Conservation (phyloP, 2,329 filamentous ascomycete species). For the Metarhizium brunneum region DNA sequence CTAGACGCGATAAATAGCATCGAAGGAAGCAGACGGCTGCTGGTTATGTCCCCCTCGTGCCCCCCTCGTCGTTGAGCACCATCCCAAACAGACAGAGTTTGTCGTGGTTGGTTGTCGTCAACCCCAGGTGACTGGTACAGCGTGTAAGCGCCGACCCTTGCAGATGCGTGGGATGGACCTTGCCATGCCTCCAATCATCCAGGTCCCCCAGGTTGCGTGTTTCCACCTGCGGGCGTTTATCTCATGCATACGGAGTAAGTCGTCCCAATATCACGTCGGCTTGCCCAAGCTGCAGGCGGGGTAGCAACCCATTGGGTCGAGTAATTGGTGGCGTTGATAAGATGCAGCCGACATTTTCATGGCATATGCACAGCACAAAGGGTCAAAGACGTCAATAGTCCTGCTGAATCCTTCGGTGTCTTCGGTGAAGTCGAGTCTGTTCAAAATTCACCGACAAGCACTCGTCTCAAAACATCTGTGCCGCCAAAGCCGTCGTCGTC, state of each 20-base stretch:
- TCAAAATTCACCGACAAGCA: too few species aligned
- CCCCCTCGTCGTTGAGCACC: background rate
- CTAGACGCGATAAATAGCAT: background rate
- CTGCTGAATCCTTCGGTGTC: too few species aligned
- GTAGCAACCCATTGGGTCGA: background rate
- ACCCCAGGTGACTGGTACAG: background rate
- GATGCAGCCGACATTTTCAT: too few species aligned
- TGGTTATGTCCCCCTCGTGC: background rate
- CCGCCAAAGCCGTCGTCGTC: too few species aligned
- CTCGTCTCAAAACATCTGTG: too few species aligned
- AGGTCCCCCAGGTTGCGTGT: conserved; percentile 17
- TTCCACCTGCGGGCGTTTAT: conserved; percentile 21
- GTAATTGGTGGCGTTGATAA: too few species aligned
- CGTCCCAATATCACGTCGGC: conserved; percentile 5
- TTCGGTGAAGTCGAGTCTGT: too few species aligned
- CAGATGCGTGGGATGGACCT: conserved; percentile 1
- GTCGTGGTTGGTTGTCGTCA: conserved; percentile 1
- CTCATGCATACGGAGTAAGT: conserved; percentile 9
- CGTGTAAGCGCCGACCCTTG: conserved; percentile 18
- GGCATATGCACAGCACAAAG: too few species aligned
- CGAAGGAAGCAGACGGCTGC: background rate
- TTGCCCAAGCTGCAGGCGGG: conserved; percentile 2
- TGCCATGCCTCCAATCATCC: conserved; percentile 17
- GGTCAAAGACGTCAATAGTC: too few species aligned
- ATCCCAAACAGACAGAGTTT: background rate